Evolutionary conservation across 306 rosid genomes (phyloP).

Genomic region (Lupinus albus): DNA sequence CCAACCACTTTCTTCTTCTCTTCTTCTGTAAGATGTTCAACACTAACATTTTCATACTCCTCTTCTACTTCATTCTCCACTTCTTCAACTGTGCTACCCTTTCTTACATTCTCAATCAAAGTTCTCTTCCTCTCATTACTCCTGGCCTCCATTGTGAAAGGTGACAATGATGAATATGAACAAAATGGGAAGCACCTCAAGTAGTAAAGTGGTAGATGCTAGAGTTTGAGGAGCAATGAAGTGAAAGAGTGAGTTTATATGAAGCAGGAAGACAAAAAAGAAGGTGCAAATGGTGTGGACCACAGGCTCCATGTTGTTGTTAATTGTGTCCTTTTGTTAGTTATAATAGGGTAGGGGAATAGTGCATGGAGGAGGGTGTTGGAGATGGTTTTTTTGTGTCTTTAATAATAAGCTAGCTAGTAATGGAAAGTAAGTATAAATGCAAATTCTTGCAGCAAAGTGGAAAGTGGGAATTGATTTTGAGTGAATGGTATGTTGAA

Average conservation of each 20-base stretch:
- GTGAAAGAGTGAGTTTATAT: constrained; percentile 44
- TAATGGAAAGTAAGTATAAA: constrained; percentile 41
- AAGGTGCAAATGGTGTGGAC: constrained; percentile 54
- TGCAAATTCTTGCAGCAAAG: constrained; percentile 33
- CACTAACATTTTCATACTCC: constrained; percentile 48
- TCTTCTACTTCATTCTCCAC: constrained; percentile 70
- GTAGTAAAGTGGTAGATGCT: constrained; percentile 35
- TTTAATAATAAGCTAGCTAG: constrained; percentile 39
- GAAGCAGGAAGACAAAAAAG: constrained; percentile 47
- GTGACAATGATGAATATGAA: constrained; percentile 5
- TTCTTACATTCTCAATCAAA: constrained; percentile 52
- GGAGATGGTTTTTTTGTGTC: constrained; percentile 39
- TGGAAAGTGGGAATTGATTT: constrained; percentile 42
- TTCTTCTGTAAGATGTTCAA: constrained; percentile 39
- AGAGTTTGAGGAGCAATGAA: constrained; percentile 43
- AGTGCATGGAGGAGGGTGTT: constrained; percentile 28
- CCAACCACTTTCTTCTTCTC: constrained; percentile 54
- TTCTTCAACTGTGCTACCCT: constrained; percentile 53
- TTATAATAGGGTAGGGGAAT: constrained; percentile 24
- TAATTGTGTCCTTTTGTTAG: constrained; percentile 37
- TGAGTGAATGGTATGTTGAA: constrained; percentile 40
- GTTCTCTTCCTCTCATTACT: constrained; percentile 57
- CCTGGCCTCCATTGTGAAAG: constrained; percentile 60
- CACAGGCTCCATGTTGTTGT: constrained; percentile 54
- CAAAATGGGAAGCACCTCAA: constrained; percentile 19